phyloP scores from a whole-genome alignment of 2,329 filamentous ascomycete genomes.

The Monilinia aucupariae region DNA sequence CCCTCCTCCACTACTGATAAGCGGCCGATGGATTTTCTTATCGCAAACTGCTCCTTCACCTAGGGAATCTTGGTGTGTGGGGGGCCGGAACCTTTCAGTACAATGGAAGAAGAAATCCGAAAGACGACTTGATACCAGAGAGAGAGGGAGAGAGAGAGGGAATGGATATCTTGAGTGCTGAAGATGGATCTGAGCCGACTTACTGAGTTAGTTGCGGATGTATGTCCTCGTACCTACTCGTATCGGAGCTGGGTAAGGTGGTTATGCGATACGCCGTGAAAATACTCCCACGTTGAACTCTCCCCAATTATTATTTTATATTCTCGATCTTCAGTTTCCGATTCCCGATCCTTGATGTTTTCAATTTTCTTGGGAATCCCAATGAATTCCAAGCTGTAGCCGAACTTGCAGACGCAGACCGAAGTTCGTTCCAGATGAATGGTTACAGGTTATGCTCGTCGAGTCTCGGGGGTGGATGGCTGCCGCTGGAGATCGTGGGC shows the following conservation, averaged over 20 bases:
- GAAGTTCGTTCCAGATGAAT: conserved; percentile 16
- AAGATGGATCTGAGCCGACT: not conserved
- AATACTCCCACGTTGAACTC: not conserved
- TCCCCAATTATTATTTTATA: conserved; percentile 1
- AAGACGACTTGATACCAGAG: not conserved
- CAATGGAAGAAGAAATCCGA: not conserved
- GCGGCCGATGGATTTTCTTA: conserved; percentile 1
- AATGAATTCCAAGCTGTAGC: conserved; percentile 17
- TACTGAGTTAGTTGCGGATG: not conserved
- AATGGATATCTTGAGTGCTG: not conserved
- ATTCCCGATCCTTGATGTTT: not conserved
- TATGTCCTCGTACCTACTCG: not conserved
- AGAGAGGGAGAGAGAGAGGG: too few relatives aligned
- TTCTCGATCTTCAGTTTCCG: not conserved
- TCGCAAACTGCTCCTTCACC: not conserved
- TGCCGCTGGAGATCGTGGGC: conserved; percentile 26
- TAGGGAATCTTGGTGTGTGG: not conserved
- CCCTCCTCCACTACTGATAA: conserved; percentile 9
- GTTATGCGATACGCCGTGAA: not conserved
- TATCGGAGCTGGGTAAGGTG: too few relatives aligned
- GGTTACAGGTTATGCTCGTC: conserved; percentile 20
- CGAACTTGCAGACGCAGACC: conserved; percentile 12
- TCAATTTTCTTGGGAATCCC: conserved; percentile 13
- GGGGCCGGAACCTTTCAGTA: not conserved
- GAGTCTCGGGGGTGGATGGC: conserved; percentile 20